A percentile compares a stretch with the other conserved stretches of the same genome.
Evolutionary conservation across 108 stramenopile species (phyloP).

Genomic region (Aurantiochytrium sp.): DNA sequence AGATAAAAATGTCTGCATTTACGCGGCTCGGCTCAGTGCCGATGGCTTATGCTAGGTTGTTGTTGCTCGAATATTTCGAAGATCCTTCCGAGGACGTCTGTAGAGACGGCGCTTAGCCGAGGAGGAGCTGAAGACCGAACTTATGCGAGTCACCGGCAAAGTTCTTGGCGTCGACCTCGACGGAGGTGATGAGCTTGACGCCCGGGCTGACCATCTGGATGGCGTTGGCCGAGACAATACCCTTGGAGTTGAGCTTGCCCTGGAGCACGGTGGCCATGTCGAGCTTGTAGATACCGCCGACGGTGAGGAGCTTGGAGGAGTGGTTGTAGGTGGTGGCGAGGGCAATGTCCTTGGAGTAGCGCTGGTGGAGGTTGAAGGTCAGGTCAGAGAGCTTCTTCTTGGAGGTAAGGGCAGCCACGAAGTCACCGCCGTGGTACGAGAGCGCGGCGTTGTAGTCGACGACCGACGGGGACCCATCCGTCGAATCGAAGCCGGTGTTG

Average conservation of each 20-base stretch:
- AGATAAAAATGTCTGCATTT: no score
- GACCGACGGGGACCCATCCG: neutral
- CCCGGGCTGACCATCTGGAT: constrained; percentile 17
- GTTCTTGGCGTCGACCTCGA: constrained; percentile 20
- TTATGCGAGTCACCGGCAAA: neutral
- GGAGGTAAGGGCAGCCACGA: neutral
- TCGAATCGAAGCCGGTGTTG: constrained; percentile 21
- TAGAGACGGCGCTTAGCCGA: neutral
- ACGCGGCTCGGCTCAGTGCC: no score
- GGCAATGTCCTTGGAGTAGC: neutral
- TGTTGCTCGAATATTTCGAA: no score
- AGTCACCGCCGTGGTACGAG: neutral
- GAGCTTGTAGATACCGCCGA: constrained; percentile 20
- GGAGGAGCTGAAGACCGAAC: constrained; percentile 13
- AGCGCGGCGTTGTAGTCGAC: constrained; percentile 17
- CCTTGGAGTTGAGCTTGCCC: constrained; percentile 20
- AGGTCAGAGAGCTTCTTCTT: constrained; percentile 10
- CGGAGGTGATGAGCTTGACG: constrained; percentile 20
- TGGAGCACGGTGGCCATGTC: neutral
- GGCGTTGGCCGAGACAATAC: constrained; percentile 16
- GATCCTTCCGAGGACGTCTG: no score
- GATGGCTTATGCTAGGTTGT: no score
- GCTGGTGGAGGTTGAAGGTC: constrained; percentile 11
- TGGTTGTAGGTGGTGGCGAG: constrained; percentile 19
- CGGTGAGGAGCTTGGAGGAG: constrained; percentile 17